phyloP scores from a whole-genome alignment of 2,329 filamentous ascomycete species.

The Calonectria leucothoes region DNA sequence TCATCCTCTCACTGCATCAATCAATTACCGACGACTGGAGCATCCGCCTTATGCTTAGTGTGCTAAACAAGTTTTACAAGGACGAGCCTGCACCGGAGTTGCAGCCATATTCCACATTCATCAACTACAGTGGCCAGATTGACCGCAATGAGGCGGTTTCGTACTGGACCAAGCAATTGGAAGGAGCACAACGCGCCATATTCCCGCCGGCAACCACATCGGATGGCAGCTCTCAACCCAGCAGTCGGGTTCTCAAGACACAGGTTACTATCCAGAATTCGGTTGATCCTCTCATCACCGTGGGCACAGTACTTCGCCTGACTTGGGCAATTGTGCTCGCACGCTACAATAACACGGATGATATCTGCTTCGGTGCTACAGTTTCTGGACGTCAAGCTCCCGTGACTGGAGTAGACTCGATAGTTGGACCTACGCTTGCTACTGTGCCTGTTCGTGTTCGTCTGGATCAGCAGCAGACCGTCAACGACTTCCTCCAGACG shows the following conservation, averaged over 20 bases:
- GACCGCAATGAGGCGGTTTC: background rate
- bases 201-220: slow-evolving; percentile 56
- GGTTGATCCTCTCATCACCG: background rate
- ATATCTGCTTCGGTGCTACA: slow-evolving; percentile 57
- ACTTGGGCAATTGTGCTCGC: slow-evolving; percentile 63
- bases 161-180: slow-evolving; percentile 1
- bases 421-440: slow-evolving; percentile 46
- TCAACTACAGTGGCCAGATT: slow-evolving; percentile 11
- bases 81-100: background rate
- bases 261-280: background rate
- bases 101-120: background rate
- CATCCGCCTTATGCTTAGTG: background rate
- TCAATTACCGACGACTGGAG: background rate
- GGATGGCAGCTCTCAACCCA: slow-evolving; percentile 55
- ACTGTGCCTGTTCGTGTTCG: slow-evolving; percentile 35
- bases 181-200: slow-evolving; percentile 46
- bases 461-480: slow-evolving; percentile 40
- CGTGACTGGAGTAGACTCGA: slow-evolving; percentile 30
- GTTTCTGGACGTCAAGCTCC: slow-evolving; percentile 51
- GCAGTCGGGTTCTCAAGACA: slow-evolving; percentile 51
- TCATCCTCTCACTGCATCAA: background rate
- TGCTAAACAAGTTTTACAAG: background rate
- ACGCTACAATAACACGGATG: slow-evolving; percentile 55
- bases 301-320: slow-evolving; percentile 41
- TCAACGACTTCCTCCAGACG: slow-evolving; percentile 54